Percentiles rank a stretch among this genome's conserved stretches.
Conservation (phyloP, 768 basidiomycete species). For the Lactifluus piperatus region DNA sequence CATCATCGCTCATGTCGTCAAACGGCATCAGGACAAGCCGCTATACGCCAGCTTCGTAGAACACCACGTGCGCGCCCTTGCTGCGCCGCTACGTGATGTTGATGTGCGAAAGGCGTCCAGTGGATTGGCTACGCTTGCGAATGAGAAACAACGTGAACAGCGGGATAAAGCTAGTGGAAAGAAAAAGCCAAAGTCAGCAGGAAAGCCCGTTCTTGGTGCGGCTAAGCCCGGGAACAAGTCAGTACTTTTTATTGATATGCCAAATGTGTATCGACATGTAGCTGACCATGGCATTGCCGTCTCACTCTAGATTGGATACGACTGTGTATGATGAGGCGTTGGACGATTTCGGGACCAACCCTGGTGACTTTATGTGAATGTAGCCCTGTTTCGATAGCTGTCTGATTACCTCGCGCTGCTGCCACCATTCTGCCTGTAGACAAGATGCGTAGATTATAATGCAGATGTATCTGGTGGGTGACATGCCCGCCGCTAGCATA, state of each 20-base stretch:
- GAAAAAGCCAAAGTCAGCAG: constrained; percentile 68
- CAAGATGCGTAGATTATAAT: constrained; percentile 10
- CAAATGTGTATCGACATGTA: background rate
- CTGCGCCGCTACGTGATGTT: constrained; percentile 73
- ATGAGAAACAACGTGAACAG: constrained; percentile 91
- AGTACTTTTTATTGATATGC: constrained; percentile 22
- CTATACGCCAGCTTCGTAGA: constrained; percentile 81
- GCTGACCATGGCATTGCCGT: constrained; percentile 15
- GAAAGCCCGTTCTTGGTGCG: constrained; percentile 71
- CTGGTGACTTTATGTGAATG: constrained; percentile 87
- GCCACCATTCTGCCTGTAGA: constrained; percentile 2
- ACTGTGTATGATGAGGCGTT: constrained; percentile 77
- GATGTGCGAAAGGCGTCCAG: constrained; percentile 88
- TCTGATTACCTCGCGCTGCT: constrained; percentile 3
- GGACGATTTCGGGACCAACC: constrained; percentile 73
- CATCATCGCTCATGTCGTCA: constrained; percentile 68
- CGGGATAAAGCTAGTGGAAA: constrained; percentile 81
- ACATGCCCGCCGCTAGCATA: background rate
- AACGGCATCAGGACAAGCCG: constrained; percentile 73
- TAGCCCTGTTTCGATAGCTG: constrained; percentile 6
- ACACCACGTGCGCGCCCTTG: constrained; percentile 68
- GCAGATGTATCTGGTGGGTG: background rate
- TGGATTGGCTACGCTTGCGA: constrained; percentile 76
- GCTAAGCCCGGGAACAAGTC: constrained; percentile 60
- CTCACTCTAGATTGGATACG: constrained; percentile 58